A percentile compares a stretch with the other conserved stretches of the same genome.
Conservation (phyloP, 371 early-diverging fungal genomes). For the Apophysomyces variabilis region DNA sequence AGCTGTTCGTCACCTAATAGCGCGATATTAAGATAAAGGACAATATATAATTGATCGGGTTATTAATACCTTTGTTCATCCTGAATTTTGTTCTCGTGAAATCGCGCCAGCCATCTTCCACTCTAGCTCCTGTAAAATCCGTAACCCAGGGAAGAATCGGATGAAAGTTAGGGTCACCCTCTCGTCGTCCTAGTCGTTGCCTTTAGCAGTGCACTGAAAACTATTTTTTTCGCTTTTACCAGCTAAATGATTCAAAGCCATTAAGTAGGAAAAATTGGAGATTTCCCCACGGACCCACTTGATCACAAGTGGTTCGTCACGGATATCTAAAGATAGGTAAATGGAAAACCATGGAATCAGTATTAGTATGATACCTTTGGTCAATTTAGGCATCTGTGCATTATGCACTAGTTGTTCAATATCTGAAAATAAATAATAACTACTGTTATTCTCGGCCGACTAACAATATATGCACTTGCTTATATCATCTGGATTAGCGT, state of each 20-base stretch:
- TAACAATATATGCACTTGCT: conserved; percentile 20
- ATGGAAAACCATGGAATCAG: background rate
- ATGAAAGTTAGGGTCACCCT: conserved; percentile 73
- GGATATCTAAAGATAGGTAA: conserved; percentile 38
- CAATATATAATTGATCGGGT: background rate
- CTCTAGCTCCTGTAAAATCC: conserved; percentile 61
- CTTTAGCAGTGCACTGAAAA: conserved; percentile 2
- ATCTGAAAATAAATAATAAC: conserved; percentile 21
- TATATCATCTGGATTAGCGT: conserved; percentile 33
- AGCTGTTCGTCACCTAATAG: conserved; percentile 68
- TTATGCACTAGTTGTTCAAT: conserved; percentile 29
- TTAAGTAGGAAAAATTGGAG: conserved; percentile 83
- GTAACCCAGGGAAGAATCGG: conserved; percentile 79
- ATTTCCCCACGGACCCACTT: conserved; percentile 78
- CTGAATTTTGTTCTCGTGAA: conserved; percentile 71
- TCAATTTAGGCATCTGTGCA: conserved; percentile 22
- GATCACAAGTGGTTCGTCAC: conserved; percentile 61
- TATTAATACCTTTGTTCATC: conserved; percentile 61
- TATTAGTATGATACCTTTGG: conserved; percentile 22
- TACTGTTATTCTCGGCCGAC: background rate
- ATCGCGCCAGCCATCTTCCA: conserved; percentile 67
- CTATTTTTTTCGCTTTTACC: conserved; percentile 33
- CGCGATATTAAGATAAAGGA: background rate
- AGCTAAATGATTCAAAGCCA: conserved; percentile 81
- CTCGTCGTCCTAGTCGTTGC: conserved; percentile 53